phyloP scores from a whole-genome alignment of 192 early-diverging fungal species.

The Dimargaris cristalligena region DNA sequence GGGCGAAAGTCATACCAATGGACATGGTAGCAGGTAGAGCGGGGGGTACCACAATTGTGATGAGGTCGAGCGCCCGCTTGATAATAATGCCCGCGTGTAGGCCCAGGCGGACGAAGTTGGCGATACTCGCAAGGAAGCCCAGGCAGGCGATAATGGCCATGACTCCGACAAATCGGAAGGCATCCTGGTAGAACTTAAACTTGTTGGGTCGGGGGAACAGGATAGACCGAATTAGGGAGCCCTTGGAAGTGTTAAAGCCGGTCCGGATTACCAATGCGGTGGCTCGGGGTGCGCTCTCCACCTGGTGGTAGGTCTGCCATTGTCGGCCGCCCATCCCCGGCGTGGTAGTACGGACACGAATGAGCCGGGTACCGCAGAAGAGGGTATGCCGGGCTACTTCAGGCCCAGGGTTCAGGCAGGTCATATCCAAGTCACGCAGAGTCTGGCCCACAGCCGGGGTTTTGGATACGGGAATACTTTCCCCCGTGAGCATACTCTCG shows the following conservation, averaged over 20 bases:
- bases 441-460: conserved; percentile 48
- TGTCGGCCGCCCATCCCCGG: conserved; percentile 22
- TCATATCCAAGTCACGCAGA: conserved; percentile 45
- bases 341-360: conserved; percentile 47
- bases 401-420: conserved; percentile 48
- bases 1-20: conserved; percentile 93
- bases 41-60: conserved; percentile 93
- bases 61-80: conserved; percentile 83
- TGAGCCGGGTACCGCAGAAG: conserved; percentile 84
- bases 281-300: conserved; percentile 15
- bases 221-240: conserved; percentile 85
- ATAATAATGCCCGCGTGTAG: conserved; percentile 53
- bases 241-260: conserved; percentile 95
- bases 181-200: conserved; percentile 95
- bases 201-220: conserved; percentile 92
- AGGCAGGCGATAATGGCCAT: conserved; percentile 62
- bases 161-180: conserved; percentile 90
- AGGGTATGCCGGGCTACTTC: conserved; percentile 74
- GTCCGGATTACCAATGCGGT: conserved; percentile 80
- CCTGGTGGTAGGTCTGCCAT: conserved; percentile 25
- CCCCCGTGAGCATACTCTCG: conserved; percentile 96
- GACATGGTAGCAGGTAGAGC: conserved; percentile 96
- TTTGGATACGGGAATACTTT: conserved; percentile 90
- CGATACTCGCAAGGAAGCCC: conserved; percentile 74
- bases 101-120: conserved; percentile 74